Evolutionary conservation across 306 rosid genomes (phyloP).

Genomic region (Vigna nakashimae): DNA sequence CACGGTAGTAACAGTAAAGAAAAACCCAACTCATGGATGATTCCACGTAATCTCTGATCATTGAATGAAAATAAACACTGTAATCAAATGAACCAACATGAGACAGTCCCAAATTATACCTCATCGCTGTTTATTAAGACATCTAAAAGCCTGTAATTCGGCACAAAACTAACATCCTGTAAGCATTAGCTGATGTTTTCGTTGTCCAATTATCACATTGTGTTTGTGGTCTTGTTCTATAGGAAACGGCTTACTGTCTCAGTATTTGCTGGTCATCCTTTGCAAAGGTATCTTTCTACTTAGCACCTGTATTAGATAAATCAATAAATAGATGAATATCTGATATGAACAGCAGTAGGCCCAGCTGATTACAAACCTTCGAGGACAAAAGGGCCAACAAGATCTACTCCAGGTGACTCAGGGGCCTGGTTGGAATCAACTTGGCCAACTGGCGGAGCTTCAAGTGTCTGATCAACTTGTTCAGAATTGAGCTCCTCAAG

Average conservation of each 20-base stretch:
- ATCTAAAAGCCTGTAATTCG: slow-evolving; percentile 14
- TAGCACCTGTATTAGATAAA: slow-evolving; percentile 85
- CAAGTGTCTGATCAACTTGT: slow-evolving; percentile 53
- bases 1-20: slow-evolving; percentile 14
- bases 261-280: slow-evolving; percentile 57
- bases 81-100: slow-evolving; percentile 30
- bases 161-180: slow-evolving; percentile 1
- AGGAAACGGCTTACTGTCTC: slow-evolving; percentile 51
- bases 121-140: slow-evolving; percentile 37
- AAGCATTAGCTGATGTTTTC: slow-evolving; percentile 39
- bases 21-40: slow-evolving; percentile 32
- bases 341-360: slow-evolving; percentile 65
- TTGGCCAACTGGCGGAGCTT: slow-evolving; percentile 50
- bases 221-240: slow-evolving; percentile 45
- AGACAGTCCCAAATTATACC: slow-evolving; percentile 32
- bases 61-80: slow-evolving; percentile 13
- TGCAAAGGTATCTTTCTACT: slow-evolving; percentile 69
- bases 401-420: slow-evolving; percentile 63
- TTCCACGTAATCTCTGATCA: slow-evolving; percentile 9
- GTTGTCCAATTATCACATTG: slow-evolving; percentile 47
- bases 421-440: slow-evolving; percentile 51
- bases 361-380: slow-evolving; percentile 91
- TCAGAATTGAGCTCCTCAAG: slow-evolving; percentile 51
- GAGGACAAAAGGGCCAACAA: slow-evolving; percentile 73
- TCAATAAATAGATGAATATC: slow-evolving; percentile 68